These are phyloP conservation scores for Phalaenopsis aphrodite DNA, from an alignment of 106 monocot species.

Conservation along the genomic window DNA sequence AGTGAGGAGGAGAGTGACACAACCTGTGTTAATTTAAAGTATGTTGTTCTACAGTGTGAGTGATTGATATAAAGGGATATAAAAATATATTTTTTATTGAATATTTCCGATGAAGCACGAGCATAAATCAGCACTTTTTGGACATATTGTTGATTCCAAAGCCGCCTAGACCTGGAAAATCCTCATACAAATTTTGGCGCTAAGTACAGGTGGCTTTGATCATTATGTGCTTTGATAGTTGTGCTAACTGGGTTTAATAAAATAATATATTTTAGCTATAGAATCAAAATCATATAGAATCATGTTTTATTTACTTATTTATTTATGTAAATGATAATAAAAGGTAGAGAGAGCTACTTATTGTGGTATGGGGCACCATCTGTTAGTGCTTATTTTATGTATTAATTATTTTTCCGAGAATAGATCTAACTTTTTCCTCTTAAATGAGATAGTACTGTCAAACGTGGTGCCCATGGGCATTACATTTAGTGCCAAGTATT, in stretches of 20 bases:
- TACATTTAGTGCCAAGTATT: too few relatives aligned
- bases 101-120: too few relatives aligned
- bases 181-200: neutral
- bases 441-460: too few relatives aligned
- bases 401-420: neutral
- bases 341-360: neutral
- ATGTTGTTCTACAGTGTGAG: too few relatives aligned
- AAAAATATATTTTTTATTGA: too few relatives aligned
- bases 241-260: neutral
- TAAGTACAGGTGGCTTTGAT: neutral
- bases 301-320: neutral
- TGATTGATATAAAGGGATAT: too few relatives aligned
- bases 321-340: neutral
- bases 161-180: neutral
- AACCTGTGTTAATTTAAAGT: too few relatives aligned
- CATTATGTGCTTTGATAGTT: neutral
- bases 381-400: neutral
- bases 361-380: too few relatives aligned
- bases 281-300: neutral
- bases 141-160: neutral
- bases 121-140: neutral
- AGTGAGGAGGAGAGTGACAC: too few relatives aligned
- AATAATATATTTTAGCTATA: neutral
- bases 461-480: too few relatives aligned
- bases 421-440: too few relatives aligned